These are phyloP conservation scores for Lasiodiplodia citricola DNA, from an alignment of 2,329 filamentous ascomycete species.

Conservation along the genomic window DNA sequence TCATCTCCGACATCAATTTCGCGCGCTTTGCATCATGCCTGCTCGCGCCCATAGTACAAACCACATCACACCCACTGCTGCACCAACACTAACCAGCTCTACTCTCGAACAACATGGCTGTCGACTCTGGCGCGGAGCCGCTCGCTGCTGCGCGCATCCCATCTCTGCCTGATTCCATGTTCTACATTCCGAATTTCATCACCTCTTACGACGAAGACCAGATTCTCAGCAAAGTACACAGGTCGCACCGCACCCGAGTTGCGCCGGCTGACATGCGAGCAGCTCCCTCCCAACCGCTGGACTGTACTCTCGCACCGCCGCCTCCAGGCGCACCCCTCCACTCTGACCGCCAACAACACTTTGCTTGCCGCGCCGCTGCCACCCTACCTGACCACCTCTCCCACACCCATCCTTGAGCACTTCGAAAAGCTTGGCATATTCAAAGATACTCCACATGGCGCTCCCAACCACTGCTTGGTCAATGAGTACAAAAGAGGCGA, in stretches of 20 bases:
- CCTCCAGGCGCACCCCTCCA: conserved; percentile 87
- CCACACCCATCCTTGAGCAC: conserved; percentile 67
- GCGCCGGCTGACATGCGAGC: conserved; percentile 6
- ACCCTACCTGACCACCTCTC: conserved; percentile 66
- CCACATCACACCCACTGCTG: background rate
- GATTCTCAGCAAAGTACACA: conserved; percentile 71
- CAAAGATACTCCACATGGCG: conserved; percentile 70
- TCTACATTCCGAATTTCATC: conserved; percentile 88
- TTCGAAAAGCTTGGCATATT: conserved; percentile 51
- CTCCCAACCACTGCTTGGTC: conserved; percentile 88
- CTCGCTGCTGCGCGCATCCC: conserved; percentile 49
- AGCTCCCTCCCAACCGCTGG: conserved; percentile 69
- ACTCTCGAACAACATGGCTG: conserved; percentile 7
- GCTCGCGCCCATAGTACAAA: background rate
- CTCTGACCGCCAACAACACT: conserved; percentile 74
- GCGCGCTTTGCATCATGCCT: background rate
- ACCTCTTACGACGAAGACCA: conserved; percentile 71
- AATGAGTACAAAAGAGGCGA: conserved; percentile 89
- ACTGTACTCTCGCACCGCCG: conserved; percentile 85
- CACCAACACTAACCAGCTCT: background rate
- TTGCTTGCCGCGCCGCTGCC: conserved; percentile 78
- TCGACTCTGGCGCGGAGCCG: conserved; percentile 1
- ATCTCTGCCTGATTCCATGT: conserved; percentile 68
- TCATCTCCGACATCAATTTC: background rate
- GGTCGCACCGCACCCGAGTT: background rate